Base-by-base conservation (phyloP, 257 asterid species). In the Thymus quinquecostatus region DNA sequence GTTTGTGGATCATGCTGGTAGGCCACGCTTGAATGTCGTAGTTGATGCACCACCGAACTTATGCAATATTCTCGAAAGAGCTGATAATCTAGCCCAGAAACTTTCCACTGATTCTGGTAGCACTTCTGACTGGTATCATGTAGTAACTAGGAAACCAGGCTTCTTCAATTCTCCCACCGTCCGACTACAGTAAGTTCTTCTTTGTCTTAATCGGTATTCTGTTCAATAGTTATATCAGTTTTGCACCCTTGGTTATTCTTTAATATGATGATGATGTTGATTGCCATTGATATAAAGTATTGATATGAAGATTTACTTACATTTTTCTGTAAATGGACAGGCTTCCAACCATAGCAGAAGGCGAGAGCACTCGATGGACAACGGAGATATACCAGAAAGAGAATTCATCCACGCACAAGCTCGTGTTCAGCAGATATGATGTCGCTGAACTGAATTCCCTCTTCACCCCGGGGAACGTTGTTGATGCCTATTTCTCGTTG, bases 111-210 rank as follows among this genome's bases (percentile, higher is more conserved):
- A 87, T 64, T 89, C 89, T 51, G 88, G 94, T 73, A 88, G 96
- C 83, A 71, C 55, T 51, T 92, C 99, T 56, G 96, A 88, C 43
- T 95, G 99, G 98, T 83, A 92, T 82, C 87, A 87, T 73, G 84
- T 83, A 51, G 92, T 95, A 8, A 71, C 76, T 60, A 88, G 96
- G 80, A 92, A 87, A 78, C 78, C 79, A 5, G 95, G 95, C 68
- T 92, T 75, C 87, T 78, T 28, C 74, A 87, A 88, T 80, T 80
- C 50, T 55, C 97, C 98, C 71, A 91, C 92, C 21, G 63, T 91
- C 77, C 89, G 98, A 10, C 73, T 94, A 72, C 88, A 89, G 98
- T 94, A 84, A 86, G 97, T 82, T 56, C 65, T 68, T 62, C 70
- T 61, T 60, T 65, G 12, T 41, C 40, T 40, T 66, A 8, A 55